Evolutionary conservation across 768 basidiomycete genomes (phyloP).

Genomic region (Boletus subparvulus): DNA sequence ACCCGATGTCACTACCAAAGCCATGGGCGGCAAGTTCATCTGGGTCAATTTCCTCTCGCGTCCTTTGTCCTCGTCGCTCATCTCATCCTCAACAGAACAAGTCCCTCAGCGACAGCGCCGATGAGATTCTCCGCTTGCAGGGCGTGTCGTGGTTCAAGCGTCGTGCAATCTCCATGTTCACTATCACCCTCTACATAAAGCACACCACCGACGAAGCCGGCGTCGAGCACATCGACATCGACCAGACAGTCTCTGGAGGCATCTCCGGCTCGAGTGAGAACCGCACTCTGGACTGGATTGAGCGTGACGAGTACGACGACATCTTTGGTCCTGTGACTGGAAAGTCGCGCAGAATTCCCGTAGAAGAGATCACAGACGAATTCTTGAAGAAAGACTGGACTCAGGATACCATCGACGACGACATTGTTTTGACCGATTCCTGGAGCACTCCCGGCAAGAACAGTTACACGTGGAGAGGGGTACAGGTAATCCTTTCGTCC

Average conservation of each 20-base stretch:
- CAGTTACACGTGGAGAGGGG: slow-evolving; percentile 54
- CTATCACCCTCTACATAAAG: slow-evolving; percentile 58
- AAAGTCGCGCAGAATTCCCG: slow-evolving; percentile 51
- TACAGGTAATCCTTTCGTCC: slow-evolving; percentile 47
- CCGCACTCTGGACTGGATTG: slow-evolving; percentile 56
- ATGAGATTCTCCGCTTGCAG: slow-evolving; percentile 65
- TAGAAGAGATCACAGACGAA: slow-evolving; percentile 46
- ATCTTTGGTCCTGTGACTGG: slow-evolving; percentile 61
- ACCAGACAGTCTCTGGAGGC: slow-evolving; percentile 63
- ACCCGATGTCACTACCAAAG: slow-evolving; percentile 52
- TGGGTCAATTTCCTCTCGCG: slow-evolving; percentile 45
- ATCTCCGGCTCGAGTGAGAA: slow-evolving; percentile 57
- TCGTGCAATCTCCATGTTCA: slow-evolving; percentile 55
- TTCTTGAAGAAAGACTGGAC: slow-evolving; percentile 44
- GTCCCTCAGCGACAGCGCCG: slow-evolving; percentile 56
- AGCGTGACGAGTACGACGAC: slow-evolving; percentile 52
- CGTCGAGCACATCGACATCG: slow-evolving; percentile 65
- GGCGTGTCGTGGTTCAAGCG: slow-evolving; percentile 74
- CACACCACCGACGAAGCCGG: slow-evolving; percentile 62
- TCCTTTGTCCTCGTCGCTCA: slow-evolving; percentile 1
- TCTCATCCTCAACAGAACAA: slow-evolving; percentile 53
- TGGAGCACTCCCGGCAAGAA: slow-evolving; percentile 67
- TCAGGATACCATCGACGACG: slow-evolving; percentile 38
- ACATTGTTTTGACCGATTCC: slow-evolving; percentile 37
- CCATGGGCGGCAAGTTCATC: slow-evolving; percentile 59